Base-by-base conservation (phyloP, 768 basidiomycete genomes). In the Suillus subaureus region DNA sequence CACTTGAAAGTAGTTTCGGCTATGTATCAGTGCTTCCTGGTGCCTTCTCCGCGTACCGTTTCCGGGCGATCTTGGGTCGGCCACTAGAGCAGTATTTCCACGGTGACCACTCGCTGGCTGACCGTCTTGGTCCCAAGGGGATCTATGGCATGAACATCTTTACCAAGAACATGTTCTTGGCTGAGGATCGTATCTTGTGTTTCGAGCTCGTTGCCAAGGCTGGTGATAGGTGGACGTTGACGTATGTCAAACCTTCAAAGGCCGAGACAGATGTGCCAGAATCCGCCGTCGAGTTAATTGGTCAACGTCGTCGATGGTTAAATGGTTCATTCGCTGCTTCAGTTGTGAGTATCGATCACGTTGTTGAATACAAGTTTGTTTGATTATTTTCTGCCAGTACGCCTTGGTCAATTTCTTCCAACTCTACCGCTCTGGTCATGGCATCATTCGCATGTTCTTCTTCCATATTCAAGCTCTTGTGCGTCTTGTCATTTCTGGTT, bases 261-360 rank as follows among this genome's bases (percentile, higher is more conserved):
- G 95, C 95, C 15, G 95, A 96, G 79, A 97, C 96, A 0, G 95
- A 96, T 81, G 95, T 97, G n/a, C 93, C 93, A 4, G 96, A 98
- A 78, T 81, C 83, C n/a, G 95, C 94, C 9, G 85, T 89, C 12
- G 96, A 99, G 74, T 80, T 98, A 65, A 98, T 98, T 75, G 92
- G 94, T 51, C 96, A 99, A 77, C 91, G 96, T 76, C 89, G 96
- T 68, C 91, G 96, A 69, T 98, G 96, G 97, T 76, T 98, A 71
- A 99, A 98, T 73, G 96, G 97, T 60, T 96, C 94, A 11, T 97
- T 97, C 70, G 94, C 94, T 52, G 95, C 95, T 15, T 93, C 93
- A 1, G 89, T 95, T 49, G 92, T 93, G 75, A 75, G 90, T 85
- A 33, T 68, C 8, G 4, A 15, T 35, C 15, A 37, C 8, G 43